Base-by-base conservation (phyloP, 768 basidiomycete species). In the Zangia roseola region DNA sequence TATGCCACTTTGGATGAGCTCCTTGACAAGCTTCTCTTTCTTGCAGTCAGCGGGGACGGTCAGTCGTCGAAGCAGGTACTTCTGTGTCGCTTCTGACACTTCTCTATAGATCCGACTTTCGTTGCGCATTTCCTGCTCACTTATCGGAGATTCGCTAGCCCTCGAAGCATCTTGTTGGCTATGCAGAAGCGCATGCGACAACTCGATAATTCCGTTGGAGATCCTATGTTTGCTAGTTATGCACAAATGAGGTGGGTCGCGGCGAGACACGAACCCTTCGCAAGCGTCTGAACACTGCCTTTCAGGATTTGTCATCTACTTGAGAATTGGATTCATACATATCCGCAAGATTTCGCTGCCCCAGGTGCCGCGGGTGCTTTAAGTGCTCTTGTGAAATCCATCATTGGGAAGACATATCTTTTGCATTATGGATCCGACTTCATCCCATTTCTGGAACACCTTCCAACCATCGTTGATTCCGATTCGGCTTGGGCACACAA, bases 141-240 rank as follows among this genome's bases (percentile, higher is more conserved):
- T 8, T 92, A 89, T 62, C 85, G 91, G 28, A 76, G 88, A 50
- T 94, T 93, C 63, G 79, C 89, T 33, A 85, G 78, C 28, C 90
- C 91, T 8, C 81, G 91, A 35, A 84, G 78, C 49, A 71, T 94
- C 16, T 72, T 94, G n/a, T 73, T 91, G 38, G 86, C 88, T 6
- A 90, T 94, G 86, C 88, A 91, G 67, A 88, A 90, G 61, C 83
- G 88, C 40, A 86, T 92, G 79, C 81, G 86, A 28, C 81, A 85
- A 54, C 71, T 93, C 13, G 85, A 87, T 59, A 79, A 79, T 45
- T 80, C 84, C 16, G 77, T 79, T 12, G 81, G 82, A 7, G 89
- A 93, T 70, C 86, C 86, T 1, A 85, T 91, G 81, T 87, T 92
- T 68, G 88, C 88, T 8, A 87, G 84, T 58, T 92, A 85, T 67